A percentile compares a stretch with the other conserved stretches of the same genome.
These are phyloP conservation scores for Glomus cerebriforme DNA, from an alignment of 192 early-diverging fungal species.

Conservation along the genomic window DNA sequence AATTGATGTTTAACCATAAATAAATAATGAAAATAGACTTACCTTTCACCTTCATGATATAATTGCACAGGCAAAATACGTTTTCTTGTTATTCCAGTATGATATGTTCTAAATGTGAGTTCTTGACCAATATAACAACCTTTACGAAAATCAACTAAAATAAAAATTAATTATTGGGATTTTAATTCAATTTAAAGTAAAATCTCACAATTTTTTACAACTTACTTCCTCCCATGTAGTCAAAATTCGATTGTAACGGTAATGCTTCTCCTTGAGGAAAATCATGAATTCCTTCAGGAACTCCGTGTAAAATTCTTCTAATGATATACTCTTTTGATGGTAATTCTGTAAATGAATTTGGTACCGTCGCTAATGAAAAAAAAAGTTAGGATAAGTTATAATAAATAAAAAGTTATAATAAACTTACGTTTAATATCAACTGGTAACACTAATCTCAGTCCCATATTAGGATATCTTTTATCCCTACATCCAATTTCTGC, in stretches of 20 bases:
- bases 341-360: conserved; percentile 56
- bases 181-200: background rate
- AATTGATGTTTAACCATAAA: too few species aligned
- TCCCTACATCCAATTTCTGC: conserved; percentile 46
- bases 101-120: conserved; percentile 95
- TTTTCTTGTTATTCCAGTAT: conserved; percentile 92
- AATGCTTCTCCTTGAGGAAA: conserved; percentile 69
- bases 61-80: conserved; percentile 83
- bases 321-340: conserved; percentile 64
- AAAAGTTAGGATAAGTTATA: background rate
- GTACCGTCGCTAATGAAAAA: conserved; percentile 33
- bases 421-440: conserved; percentile 27
- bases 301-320: conserved; percentile 79
- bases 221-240: conserved; percentile 86
- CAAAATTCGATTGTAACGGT: conserved; percentile 91
- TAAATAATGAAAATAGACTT: conserved; percentile 20
- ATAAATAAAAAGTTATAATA: background rate
- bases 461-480: conserved; percentile 40
- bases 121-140: conserved; percentile 99
- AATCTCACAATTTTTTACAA: background rate
- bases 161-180: background rate
- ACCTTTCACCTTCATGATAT: conserved; percentile 48
- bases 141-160: conserved; percentile 90
- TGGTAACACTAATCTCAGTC: conserved; percentile 30
- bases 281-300: conserved; percentile 89